A percentile compares a stretch with the other conserved stretches of the same genome.
These are phyloP conservation scores for Agroathelia rolfsii DNA, from an alignment of 1,284 basidiomycete genomes.

Conservation along the genomic window DNA sequence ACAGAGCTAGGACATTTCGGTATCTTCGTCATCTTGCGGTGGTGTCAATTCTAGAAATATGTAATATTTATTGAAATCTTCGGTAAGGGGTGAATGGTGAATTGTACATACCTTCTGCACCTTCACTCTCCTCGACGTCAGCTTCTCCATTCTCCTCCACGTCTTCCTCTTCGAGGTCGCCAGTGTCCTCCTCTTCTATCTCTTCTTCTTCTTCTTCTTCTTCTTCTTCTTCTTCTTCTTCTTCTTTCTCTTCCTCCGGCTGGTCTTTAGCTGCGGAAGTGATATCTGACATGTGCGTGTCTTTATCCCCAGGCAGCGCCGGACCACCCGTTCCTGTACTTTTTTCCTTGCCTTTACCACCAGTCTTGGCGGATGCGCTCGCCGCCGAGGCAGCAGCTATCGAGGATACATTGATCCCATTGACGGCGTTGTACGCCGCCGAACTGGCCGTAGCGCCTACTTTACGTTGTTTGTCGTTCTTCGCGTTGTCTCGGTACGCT, in stretches of 20 bases:
- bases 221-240: slow-evolving; percentile 22
- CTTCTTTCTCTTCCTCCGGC: slow-evolving; percentile 17
- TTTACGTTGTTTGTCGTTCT: slow-evolving; percentile 43
- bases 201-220: slow-evolving; percentile 21
- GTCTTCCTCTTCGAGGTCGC: slow-evolving; percentile 9
- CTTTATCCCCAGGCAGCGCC: slow-evolving; percentile 14
- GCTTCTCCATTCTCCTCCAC: slow-evolving; percentile 13
- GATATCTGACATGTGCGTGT: slow-evolving; percentile 14
- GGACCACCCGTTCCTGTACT: slow-evolving; percentile 7
- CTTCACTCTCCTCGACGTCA: slow-evolving; percentile 22
- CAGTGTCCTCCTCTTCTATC: slow-evolving; percentile 22
- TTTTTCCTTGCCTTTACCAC: slow-evolving; percentile 27
- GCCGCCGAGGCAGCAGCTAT: slow-evolving; percentile 18
- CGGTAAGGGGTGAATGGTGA: too few species aligned
- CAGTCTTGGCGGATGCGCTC: slow-evolving; percentile 15
- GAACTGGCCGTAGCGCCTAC: slow-evolving; percentile 19
- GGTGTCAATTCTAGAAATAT: too few species aligned
- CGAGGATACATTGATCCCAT: slow-evolving; percentile 8
- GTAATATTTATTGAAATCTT: too few species aligned
- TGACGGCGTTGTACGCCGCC: slow-evolving; percentile 13
- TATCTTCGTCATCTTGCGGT: too few species aligned
- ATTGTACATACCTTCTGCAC: too few species aligned
- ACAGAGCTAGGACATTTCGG: too few species aligned
- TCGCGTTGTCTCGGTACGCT: slow-evolving; percentile 54
- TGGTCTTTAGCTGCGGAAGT: slow-evolving; percentile 6